phyloP scores from a whole-genome alignment of 164 flowering plant species.

The Chimonanthus salicifolius region DNA sequence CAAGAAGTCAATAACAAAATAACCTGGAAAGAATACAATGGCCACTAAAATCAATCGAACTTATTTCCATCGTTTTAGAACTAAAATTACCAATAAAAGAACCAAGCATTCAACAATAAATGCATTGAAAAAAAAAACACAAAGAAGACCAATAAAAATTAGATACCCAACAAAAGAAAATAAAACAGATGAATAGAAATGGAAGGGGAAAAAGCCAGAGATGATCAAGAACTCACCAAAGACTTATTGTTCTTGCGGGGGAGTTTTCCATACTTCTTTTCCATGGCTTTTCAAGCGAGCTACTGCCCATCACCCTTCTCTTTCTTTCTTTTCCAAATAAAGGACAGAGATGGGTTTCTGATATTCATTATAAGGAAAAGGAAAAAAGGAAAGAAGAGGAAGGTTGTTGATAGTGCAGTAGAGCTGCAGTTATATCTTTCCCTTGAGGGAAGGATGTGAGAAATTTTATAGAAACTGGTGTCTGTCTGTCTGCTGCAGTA shows the following conservation, averaged over 20 bases:
- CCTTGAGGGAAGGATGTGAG: background rate
- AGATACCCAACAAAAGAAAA: background rate
- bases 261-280: conserved; percentile 21
- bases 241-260: conserved; percentile 13
- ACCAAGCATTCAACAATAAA: background rate
- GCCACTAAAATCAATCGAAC: background rate
- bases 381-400: background rate
- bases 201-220: background rate
- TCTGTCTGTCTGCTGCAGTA: conserved; percentile 6
- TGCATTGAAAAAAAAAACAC: background rate
- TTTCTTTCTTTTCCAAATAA: conserved; percentile 1
- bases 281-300: conserved; percentile 19
- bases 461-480: background rate
- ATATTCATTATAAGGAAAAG: background rate
- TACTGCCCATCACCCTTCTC: background rate
- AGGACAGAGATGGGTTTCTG: conserved; percentile 1
- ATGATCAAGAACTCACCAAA: conserved; percentile 21
- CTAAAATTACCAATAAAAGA: background rate
- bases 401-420: conserved; percentile 9
- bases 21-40: background rate
- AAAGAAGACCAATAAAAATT: background rate
- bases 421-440: conserved; percentile 11
- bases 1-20: background rate
- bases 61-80: background rate
- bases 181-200: background rate